Base-by-base conservation (phyloP, 306 rosid species). In the Dalbergia oliveri region DNA sequence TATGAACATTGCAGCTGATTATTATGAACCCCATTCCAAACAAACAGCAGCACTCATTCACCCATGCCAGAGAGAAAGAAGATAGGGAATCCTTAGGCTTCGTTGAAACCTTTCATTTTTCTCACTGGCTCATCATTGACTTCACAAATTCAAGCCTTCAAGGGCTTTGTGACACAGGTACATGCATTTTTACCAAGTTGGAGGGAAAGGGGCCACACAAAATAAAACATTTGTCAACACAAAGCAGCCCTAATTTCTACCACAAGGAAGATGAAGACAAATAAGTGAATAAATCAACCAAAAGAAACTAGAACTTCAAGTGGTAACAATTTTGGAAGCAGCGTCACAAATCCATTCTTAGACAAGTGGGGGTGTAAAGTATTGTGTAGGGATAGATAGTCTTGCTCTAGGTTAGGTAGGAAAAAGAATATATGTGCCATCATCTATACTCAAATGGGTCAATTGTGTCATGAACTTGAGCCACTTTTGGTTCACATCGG, bases 1-100 rank as follows among this genome's bases (percentile, higher is more conserved):
- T 44, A 66, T 51, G 77, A 56, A 35, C 63, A 15, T 53, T 62
- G 75, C 60, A 79, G 13, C 81, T 73, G 60, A 64, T 68, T 79
- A 44, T 50, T 7, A 63, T 85, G 75, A 82, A 73, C 68, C 70
- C 26, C 70, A 84, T 75, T 72, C 67, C 62, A 16, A 54, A 66
- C 37, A 5, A 77, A 77, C 31, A 26, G 1, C 31, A 71, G 9
- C 31, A 60, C 87, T 85, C 81, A 66, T 81, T 81, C 61, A 68
- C 56, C 59, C 9, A 31, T 34, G 12, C n/a, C 9, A 14, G 41
- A 8, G 31, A 45, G 51, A 65, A 73, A 65, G 3, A 47, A 57
- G 45, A 49, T 53, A 66, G 13, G 6, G 53, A 60, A 51, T 67
- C 35, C 58, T 78, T 16, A 66, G 21, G 72, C 45, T 69, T 14